A percentile compares a stretch with the other conserved stretches of the same genome.
These are phyloP conservation scores for Neophaeococcomyces aloes DNA, from an alignment of 2,329 filamentous ascomycete species.

Conservation along the genomic window DNA sequence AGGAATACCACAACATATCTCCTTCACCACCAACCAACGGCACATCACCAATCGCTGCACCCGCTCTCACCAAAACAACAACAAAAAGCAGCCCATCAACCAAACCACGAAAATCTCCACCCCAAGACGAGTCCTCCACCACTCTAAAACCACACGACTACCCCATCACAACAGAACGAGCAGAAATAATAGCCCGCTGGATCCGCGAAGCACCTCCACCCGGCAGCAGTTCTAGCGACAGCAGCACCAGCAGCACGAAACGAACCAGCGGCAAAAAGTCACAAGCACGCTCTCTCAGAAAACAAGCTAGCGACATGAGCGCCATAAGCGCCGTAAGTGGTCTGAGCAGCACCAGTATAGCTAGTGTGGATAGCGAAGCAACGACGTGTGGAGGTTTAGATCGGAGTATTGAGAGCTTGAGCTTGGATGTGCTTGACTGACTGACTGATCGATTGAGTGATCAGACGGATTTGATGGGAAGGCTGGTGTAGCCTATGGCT, in stretches of 20 bases:
- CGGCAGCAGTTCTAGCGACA: conserved; percentile 6
- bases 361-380: conserved; percentile 1
- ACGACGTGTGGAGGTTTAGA: conserved; percentile 11
- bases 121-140: conserved; percentile 35
- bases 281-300: conserved; percentile 9
- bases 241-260: neutral
- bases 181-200: conserved; percentile 60
- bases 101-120: conserved; percentile 31
- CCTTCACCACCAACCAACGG: neutral
- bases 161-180: conserved; percentile 58
- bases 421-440: too few species aligned
- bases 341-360: conserved; percentile 6
- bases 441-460: too few species aligned
- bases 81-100: conserved; percentile 3
- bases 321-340: conserved; percentile 7
- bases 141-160: conserved; percentile 52
- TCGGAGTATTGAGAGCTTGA: conserved; percentile 14
- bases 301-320: conserved; percentile 10
- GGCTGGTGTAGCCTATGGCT: too few species aligned
- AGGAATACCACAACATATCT: conserved; percentile 12
- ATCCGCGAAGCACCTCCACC: conserved; percentile 46
- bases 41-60: neutral
- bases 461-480: too few species aligned
- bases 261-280: conserved; percentile 12
- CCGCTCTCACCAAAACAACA: neutral